These are phyloP conservation scores for Pseudofabraea citricarpa DNA, from an alignment of 2,329 filamentous ascomycete species.

Conservation along the genomic window DNA sequence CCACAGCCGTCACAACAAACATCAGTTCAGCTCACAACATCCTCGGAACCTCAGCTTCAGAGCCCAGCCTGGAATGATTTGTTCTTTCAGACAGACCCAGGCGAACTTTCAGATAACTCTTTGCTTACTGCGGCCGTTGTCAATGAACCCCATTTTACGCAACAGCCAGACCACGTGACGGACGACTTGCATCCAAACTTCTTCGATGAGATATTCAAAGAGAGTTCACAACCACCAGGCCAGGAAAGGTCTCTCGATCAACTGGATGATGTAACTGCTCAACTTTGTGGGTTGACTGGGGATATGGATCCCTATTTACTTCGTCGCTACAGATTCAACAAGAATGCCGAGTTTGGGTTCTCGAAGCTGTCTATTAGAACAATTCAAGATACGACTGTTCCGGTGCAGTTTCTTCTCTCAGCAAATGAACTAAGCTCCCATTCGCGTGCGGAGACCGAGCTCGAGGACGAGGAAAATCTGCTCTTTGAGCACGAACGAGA, in stretches of 20 bases:
- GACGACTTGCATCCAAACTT: not conserved
- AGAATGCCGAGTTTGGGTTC: not conserved
- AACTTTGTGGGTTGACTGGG: not conserved
- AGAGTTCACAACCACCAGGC: not conserved
- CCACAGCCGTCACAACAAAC: too few relatives aligned
- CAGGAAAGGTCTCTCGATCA: constrained; percentile 1
- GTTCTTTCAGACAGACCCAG: too few relatives aligned
- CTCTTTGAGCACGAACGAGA: not conserved
- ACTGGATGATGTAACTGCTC: not conserved
- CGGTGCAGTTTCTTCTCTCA: not conserved
- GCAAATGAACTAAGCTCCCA: not conserved
- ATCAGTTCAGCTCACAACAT: not conserved
- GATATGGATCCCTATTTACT: constrained; percentile 2
- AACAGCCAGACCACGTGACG: not conserved
- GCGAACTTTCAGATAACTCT: too few relatives aligned
- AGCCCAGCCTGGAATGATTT: not conserved
- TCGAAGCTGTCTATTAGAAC: not conserved
- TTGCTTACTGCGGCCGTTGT: too few relatives aligned
- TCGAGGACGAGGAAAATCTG: not conserved
- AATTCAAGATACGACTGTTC: not conserved
- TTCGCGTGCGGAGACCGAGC: not conserved
- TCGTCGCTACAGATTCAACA: not conserved
- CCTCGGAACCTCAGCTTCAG: not conserved
- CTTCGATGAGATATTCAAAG: not conserved
- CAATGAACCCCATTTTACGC: not conserved